Conservation (phyloP, 441 rosid species). For the Breynia disticha region DNA sequence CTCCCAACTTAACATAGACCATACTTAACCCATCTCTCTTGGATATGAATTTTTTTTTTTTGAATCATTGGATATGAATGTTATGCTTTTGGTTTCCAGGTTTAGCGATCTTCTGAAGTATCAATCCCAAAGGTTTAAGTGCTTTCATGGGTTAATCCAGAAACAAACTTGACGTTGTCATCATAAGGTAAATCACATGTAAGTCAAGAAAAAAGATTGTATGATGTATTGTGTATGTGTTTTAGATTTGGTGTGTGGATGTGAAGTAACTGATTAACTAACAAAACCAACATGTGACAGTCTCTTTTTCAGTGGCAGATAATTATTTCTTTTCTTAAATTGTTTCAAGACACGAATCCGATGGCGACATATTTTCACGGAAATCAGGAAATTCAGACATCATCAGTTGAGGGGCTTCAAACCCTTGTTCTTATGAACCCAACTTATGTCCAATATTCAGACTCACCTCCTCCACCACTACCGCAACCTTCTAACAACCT, state of each 20-base stretch:
- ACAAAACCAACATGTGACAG: background rate
- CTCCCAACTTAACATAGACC: no score
- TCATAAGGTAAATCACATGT: no score
- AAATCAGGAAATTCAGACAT: slow-evolving; percentile 58
- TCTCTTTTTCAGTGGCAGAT: background rate
- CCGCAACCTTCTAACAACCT: slow-evolving; percentile 36
- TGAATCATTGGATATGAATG: no score
- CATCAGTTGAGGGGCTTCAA: slow-evolving; percentile 54
- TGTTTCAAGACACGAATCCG: slow-evolving; percentile 4
- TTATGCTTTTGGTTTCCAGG: no score
- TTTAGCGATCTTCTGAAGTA: no score
- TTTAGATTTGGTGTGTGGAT: slow-evolving; percentile 11
- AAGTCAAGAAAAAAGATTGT: no score
- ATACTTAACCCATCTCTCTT: no score
- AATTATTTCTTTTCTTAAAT: no score
- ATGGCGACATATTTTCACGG: slow-evolving; percentile 87
- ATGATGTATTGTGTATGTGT: background rate
- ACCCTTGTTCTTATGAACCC: slow-evolving; percentile 97
- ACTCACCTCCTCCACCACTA: slow-evolving; percentile 25
- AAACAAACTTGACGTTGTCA: no score
- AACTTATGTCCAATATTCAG: slow-evolving; percentile 66
- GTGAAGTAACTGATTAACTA: slow-evolving; percentile 15
- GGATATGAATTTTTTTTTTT: no score
- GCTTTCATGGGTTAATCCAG: no score
- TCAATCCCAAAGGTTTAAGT: no score